These are phyloP conservation scores for Allantophomopsis cytisporea DNA, from an alignment of 2,329 filamentous ascomycete genomes.

Conservation along the genomic window DNA sequence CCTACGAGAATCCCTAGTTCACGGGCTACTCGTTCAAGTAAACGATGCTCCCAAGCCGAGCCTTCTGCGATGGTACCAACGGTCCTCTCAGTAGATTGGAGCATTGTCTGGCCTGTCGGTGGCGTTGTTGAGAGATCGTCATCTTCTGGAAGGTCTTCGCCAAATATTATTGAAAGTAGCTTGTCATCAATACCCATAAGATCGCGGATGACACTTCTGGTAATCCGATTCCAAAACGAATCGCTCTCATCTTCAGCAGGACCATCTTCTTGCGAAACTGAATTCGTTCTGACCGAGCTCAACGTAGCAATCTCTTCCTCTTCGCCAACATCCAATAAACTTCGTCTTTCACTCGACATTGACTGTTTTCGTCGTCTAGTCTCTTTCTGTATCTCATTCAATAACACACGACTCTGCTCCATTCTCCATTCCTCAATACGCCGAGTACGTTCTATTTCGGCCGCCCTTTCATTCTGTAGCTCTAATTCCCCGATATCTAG, in stretches of 20 bases:
- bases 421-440: constrained; percentile 86
- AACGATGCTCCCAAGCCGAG: constrained; percentile 57
- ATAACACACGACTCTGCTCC: constrained; percentile 73
- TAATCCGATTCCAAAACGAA: constrained; percentile 69
- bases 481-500: constrained; percentile 35
- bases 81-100: constrained; percentile 3
- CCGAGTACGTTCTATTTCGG: constrained; percentile 62
- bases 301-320: constrained; percentile 17
- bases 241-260: constrained; percentile 37
- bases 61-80: constrained; percentile 13
- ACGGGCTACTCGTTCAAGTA: constrained; percentile 72
- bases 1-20: constrained; percentile 78
- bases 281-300: constrained; percentile 10
- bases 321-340: constrained; percentile 12
- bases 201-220: constrained; percentile 74
- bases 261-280: constrained; percentile 10
- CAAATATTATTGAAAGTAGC: constrained; percentile 74
- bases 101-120: constrained; percentile 6
- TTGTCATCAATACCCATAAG: constrained; percentile 84
- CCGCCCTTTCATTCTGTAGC: constrained; percentile 36
- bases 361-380: constrained; percentile 58
- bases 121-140: constrained; percentile 29
- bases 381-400: constrained; percentile 83
- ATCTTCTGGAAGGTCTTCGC: constrained; percentile 52
- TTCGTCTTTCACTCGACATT: constrained; percentile 31